Conservation (phyloP, 176 grass and related monocot genomes). For the Carex scoparia region DNA sequence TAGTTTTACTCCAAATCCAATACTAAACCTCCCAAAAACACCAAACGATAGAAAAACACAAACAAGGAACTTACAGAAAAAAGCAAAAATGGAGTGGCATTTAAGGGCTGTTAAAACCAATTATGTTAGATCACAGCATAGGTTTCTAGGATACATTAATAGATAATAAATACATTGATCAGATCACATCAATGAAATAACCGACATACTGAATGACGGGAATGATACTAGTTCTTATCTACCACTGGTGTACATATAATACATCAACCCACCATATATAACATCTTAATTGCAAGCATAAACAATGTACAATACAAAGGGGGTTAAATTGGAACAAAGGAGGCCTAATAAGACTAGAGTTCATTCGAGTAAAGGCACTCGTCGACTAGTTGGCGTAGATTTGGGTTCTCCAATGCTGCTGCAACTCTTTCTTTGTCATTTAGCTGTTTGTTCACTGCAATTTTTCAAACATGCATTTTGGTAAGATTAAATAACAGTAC, state of each 20-base stretch:
- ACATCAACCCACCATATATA: constrained; percentile 12
- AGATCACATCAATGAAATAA: neutral
- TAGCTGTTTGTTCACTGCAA: constrained; percentile 90
- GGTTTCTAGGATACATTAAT: neutral
- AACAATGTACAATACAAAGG: constrained; percentile 35
- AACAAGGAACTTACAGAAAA: neutral
- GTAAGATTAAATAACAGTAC: neutral
- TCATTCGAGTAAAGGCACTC: constrained; percentile 83
- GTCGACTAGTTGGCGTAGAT: constrained; percentile 83
- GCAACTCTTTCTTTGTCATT: constrained; percentile 96
- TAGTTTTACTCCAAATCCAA: no score
- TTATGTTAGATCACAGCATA: constrained; percentile 1
- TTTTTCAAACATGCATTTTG: constrained; percentile 15
- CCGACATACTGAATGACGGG: neutral
- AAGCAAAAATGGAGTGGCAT: neutral
- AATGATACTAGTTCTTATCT: neutral
- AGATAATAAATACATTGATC: neutral
- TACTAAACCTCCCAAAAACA: neutral
- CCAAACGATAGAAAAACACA: neutral
- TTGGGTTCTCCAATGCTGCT: constrained; percentile 91
- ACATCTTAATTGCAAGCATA: constrained; percentile 28
- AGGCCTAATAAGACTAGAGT: constrained; percentile 40
- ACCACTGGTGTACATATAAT: no score
- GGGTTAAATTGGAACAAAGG: neutral
- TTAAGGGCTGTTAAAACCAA: neutral